Base-by-base conservation (phyloP, 805 yeast genomes). In the Hagleromyces aurorensis region DNA sequence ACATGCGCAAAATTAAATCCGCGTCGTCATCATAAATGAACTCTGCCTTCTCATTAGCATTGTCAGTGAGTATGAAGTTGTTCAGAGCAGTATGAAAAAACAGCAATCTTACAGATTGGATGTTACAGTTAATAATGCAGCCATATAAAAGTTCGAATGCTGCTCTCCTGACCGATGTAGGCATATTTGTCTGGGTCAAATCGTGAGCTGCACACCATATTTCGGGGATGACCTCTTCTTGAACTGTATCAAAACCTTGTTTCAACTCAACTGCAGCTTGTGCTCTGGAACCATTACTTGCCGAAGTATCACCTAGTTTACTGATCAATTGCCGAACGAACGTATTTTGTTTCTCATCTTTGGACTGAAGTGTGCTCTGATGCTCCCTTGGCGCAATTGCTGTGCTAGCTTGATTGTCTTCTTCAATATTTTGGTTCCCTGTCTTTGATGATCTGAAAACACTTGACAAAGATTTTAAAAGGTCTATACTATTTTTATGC, bases 131-230 rank as follows among this genome's bases (percentile, higher is more conserved):
- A 13, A 51, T 46, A 6, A 79, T 72, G 51, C 94, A 79, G 29
- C 64, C 62, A 5, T 55, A 46, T 45, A 82, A 51, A 14, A 85
- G 57, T 11, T 62, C 52, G 19, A 82, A 52, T 0, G 77, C 75
- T 1, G 69, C 67, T 18, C 67, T 55, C 16, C 78, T 52, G 11
- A 55, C 60, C 1, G 50, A 33, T 13, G 43, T 45, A n/a, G 49
- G 52, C 18, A 45, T 50, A 3, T 51, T 48, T 0, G 57, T 48
- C 5, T 59, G 59, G 29, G 81, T 63, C 50, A 78, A 54, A 29
- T 67, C 71, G 36, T 70, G 60, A 0, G 79, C 77, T 29, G 75
- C 57, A 50, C 77, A 73, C 95, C 95, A 84, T 2, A 83, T 64
- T 38, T 80, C 86, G 0, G 83, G 75, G 4, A 82, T 64, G 3